Conservation (phyloP, 2,329 filamentous ascomycete genomes). For the Westerdykella aurantiaca region DNA sequence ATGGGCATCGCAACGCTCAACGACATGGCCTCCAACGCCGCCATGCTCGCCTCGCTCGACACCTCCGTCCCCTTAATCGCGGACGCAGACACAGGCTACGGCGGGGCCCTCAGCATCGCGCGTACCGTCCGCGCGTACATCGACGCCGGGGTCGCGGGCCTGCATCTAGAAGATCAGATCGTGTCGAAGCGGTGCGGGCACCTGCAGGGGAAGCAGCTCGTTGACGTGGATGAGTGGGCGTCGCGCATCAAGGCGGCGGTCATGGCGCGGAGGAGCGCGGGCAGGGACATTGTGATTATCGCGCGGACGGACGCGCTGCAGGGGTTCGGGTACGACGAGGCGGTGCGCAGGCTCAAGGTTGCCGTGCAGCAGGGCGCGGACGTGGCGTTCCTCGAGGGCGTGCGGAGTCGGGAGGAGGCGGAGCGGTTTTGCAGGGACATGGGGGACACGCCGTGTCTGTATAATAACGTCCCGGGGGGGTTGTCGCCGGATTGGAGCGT, state of each 20-base stretch:
- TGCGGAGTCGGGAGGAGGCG: slow-evolving; percentile 49
- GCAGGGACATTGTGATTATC: slow-evolving; percentile 58
- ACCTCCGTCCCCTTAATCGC: slow-evolving; percentile 54
- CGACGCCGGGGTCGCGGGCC: slow-evolving; percentile 51
- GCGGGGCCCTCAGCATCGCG: slow-evolving; percentile 40
- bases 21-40: slow-evolving; percentile 60
- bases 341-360: slow-evolving; percentile 45
- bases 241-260: slow-evolving; percentile 54
- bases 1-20: slow-evolving; percentile 56
- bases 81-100: slow-evolving; percentile 57
- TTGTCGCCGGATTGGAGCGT: slow-evolving; percentile 51
- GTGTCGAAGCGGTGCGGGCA: slow-evolving; percentile 62
- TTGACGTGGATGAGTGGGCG: slow-evolving; percentile 47
- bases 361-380: slow-evolving; percentile 55
- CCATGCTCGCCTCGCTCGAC: slow-evolving; percentile 58
- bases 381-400: slow-evolving; percentile 56
- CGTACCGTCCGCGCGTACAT: slow-evolving; percentile 51
- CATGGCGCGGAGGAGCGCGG: slow-evolving; percentile 44
- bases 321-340: slow-evolving; percentile 52
- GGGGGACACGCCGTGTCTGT: slow-evolving; percentile 47
- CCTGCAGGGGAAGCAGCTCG: slow-evolving; percentile 56
- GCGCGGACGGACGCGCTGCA: slow-evolving; percentile 59
- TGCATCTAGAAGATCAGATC: slow-evolving; percentile 61
- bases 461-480: slow-evolving; percentile 55
- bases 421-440: slow-evolving; percentile 44